A percentile compares a stretch with the other conserved stretches of the same genome.
Evolutionary conservation across 2,329 filamentous ascomycete species (phyloP).

Genomic region (Cladophialophora chaetospira): DNA sequence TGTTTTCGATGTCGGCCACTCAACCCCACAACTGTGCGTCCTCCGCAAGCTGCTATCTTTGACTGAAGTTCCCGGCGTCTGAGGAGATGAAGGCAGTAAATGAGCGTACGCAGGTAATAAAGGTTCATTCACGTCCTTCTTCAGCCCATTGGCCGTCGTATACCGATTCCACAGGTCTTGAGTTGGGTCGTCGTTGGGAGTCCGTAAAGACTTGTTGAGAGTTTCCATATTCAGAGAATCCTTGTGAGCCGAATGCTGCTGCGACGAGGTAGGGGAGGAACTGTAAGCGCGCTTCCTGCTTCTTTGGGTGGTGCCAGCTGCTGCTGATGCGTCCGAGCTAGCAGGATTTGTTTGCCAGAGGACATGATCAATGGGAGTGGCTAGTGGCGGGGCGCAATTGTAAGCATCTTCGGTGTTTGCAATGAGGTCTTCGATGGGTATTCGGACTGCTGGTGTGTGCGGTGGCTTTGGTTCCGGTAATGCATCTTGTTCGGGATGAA

Average conservation of each 20-base stretch:
- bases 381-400: slow-evolving; percentile 49
- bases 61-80: slow-evolving; percentile 56
- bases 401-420: slow-evolving; percentile 61
- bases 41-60: slow-evolving; percentile 59
- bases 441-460: slow-evolving; percentile 60
- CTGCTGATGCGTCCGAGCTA: slow-evolving; percentile 46
- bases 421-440: slow-evolving; percentile 63
- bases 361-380: slow-evolving; percentile 63
- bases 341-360: slow-evolving; percentile 57
- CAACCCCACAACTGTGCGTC: slow-evolving; percentile 67
- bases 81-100: slow-evolving; percentile 70
- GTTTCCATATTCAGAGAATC: slow-evolving; percentile 60
- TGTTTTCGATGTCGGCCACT: slow-evolving; percentile 63
- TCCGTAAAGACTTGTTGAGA: slow-evolving; percentile 62
- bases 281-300: slow-evolving; percentile 70
- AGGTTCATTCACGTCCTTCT: slow-evolving; percentile 49
- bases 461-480: slow-evolving; percentile 41
- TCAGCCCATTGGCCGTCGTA: slow-evolving; percentile 54
- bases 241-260: slow-evolving; percentile 43
- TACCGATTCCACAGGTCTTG: slow-evolving; percentile 78
- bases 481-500: background rate
- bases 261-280: slow-evolving; percentile 68
- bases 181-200: slow-evolving; percentile 70
- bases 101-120: slow-evolving; percentile 63
- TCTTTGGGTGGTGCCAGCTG: slow-evolving; percentile 50